Evolutionary conservation across 345 rosid genomes (phyloP).

Genomic region (Populus deltoides): DNA sequence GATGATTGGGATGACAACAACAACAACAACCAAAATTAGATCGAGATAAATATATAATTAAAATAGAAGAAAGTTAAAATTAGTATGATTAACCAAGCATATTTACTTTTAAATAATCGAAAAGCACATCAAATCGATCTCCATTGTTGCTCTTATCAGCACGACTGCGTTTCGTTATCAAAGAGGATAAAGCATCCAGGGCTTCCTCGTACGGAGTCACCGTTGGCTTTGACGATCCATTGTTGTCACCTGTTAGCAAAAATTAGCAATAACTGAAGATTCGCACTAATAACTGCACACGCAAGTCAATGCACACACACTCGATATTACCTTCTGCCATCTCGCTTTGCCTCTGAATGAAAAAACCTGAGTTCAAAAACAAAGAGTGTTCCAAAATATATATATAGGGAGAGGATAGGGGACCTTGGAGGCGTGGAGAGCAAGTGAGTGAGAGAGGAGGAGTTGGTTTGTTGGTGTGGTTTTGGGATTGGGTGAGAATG

Average conservation of each 20-base stretch:
- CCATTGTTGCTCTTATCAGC: slow-evolving; percentile 66
- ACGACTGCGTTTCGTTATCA: slow-evolving; percentile 75
- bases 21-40: neutral
- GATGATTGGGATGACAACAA: neutral
- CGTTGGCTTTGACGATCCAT: slow-evolving; percentile 23
- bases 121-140: slow-evolving; percentile 68
- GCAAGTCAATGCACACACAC: neutral
- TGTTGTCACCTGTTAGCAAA: neutral
- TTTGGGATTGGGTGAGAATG: neutral
- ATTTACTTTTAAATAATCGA: slow-evolving; percentile 70
- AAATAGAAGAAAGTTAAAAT: neutral
- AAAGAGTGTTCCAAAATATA: neutral
- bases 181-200: slow-evolving; percentile 76
- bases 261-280: neutral
- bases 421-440: slow-evolving; percentile 7
- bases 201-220: slow-evolving; percentile 51
- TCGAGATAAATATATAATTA: neutral
- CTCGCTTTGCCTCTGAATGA: neutral
- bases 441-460: neutral
- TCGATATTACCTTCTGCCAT: slow-evolving; percentile 28
- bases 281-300: neutral
- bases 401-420: neutral
- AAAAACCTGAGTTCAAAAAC: neutral
- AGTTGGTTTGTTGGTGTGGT: neutral
- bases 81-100: neutral